Evolutionary conservation across 305 asterid genomes (phyloP).

Genomic region (Caryopteris hybrid): DNA sequence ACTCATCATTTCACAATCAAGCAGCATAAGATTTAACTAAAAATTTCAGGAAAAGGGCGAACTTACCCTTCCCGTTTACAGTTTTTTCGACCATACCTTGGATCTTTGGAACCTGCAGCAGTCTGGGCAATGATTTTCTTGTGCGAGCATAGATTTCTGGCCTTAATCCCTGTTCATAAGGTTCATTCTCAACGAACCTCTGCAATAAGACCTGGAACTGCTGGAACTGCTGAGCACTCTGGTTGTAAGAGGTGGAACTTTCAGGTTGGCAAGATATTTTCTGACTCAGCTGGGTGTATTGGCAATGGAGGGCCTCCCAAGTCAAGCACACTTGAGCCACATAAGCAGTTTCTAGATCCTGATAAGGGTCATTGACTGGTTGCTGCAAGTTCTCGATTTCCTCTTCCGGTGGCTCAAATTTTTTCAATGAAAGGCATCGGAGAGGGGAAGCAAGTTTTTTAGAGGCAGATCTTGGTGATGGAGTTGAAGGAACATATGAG

Average conservation of each 20-base stretch:
- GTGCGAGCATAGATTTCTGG: conserved; percentile 76
- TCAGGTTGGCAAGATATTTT: conserved; percentile 59
- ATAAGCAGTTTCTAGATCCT: conserved; percentile 82
- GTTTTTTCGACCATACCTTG: conserved; percentile 46
- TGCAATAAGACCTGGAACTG: conserved; percentile 87
- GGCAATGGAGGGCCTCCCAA: conserved; percentile 95
- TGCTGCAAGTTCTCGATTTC: conserved; percentile 80
- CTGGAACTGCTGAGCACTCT: conserved; percentile 86
- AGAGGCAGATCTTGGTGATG: conserved; percentile 69
- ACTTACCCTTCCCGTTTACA: not conserved
- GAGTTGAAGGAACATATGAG: conserved; percentile 45
- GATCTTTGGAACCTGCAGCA: conserved; percentile 90
- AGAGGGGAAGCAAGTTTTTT: conserved; percentile 79
- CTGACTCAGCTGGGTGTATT: conserved; percentile 78
- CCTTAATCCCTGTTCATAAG: conserved; percentile 75
- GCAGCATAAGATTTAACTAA: not conserved
- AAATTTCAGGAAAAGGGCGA: not conserved
- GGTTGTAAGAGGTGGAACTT: conserved; percentile 58
- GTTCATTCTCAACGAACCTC: conserved; percentile 88
- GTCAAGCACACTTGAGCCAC: conserved; percentile 90
- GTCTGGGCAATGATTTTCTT: conserved; percentile 64
- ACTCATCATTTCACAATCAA: not conserved
- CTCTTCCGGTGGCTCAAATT: conserved; percentile 56
- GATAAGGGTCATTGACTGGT: conserved; percentile 50
- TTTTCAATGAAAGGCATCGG: conserved; percentile 83